Percentiles rank a stretch among this genome's conserved stretches.
Conservation (phyloP, 805 yeast species). For the Cyberlindnera xylosilytica region DNA sequence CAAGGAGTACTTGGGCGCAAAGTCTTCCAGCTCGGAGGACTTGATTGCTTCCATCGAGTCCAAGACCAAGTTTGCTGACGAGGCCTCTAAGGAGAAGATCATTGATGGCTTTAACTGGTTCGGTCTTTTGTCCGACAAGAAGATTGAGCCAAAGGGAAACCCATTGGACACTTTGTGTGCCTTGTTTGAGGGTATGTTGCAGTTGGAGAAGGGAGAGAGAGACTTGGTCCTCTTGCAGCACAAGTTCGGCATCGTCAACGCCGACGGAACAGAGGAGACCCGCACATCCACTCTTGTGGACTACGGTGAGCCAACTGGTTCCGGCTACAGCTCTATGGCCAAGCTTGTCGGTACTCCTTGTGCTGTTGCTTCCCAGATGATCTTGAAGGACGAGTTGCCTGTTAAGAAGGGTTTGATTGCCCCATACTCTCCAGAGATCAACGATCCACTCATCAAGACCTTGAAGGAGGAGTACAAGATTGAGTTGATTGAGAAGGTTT, state of each 20-base stretch:
- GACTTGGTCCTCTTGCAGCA: slow-evolving; percentile 95
- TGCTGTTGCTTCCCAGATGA: slow-evolving; percentile 88
- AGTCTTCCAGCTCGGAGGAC: slow-evolving; percentile 67
- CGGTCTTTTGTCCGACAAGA: slow-evolving; percentile 77
- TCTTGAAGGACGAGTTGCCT: slow-evolving; percentile 70
- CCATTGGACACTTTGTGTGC: slow-evolving; percentile 97
- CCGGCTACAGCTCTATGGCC: slow-evolving; percentile 97
- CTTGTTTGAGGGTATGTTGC: slow-evolving; percentile 92
- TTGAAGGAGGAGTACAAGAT: slow-evolving; percentile 89
- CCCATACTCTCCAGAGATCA: slow-evolving; percentile 87
- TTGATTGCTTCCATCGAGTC: slow-evolving; percentile 71
- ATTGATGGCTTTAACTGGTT: slow-evolving; percentile 90
- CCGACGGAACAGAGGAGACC: slow-evolving; percentile 84
- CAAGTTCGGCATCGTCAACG: slow-evolving; percentile 96
- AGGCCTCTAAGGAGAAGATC: slow-evolving; percentile 81
- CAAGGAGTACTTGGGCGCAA: slow-evolving; percentile 69
- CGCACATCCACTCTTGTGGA: slow-evolving; percentile 96
- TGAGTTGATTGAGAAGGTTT: slow-evolving; percentile 82
- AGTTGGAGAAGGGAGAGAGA: slow-evolving; percentile 92
- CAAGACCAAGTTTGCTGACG: slow-evolving; percentile 77
- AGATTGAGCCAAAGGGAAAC: slow-evolving; percentile 85
- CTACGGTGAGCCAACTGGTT: slow-evolving; percentile 78
- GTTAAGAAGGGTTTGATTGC: slow-evolving; percentile 84
- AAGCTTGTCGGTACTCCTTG: slow-evolving; percentile 98
- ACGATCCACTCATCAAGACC: slow-evolving; percentile 86